Evolutionary conservation across 441 rosid genomes (phyloP), one percentile per base, ranked within the genome.

Genomic region (Biscutella laevigata): DNA sequence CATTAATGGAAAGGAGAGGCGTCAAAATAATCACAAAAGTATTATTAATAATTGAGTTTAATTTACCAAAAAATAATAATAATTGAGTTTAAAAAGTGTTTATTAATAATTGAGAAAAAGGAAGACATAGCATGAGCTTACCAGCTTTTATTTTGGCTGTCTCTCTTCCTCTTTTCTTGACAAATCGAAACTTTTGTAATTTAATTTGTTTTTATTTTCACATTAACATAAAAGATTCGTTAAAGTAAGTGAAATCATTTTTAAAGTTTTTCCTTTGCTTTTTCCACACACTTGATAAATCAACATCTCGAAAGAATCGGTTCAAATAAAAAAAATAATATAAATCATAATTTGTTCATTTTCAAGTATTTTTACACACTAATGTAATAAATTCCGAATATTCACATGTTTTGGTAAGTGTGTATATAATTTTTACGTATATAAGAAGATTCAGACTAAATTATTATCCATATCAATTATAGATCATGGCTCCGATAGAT

Each of bases 71-170:
- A n/a, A n/a, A n/a, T n/a, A n/a, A n/a, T n/a, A n/a, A n/a, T n/a
- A n/a, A n/a, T n/a, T n/a, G n/a, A n/a, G n/a, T n/a, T n/a, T n/a
- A n/a, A n/a, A n/a, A n/a, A n/a, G n/a, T n/a, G n/a, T 40, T 9
- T 25, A 33, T 3, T 25, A 36, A 57, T 57, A 57, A 65, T 57
- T 50, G 69, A 65, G 53, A 46, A 7, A 48, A 16, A 19, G 28
- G 41, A 64, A 50, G 39, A 57, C 64, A 57, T 49, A 41, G 63
- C 64, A 64, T 64, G 64, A 64, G 69, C 12, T 64, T 57, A 53
- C 45, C 66, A 59, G 46, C 71, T 59, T 66, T 52, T 58, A 17
- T 59, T 53, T 53, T 59, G 42, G 66, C 35, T 15, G 15, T 43
- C 65, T 66, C 38, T 66, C 59, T 66, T 38, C 21, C 30, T 36